Evolutionary conservation across 2,329 filamentous ascomycete species (phyloP), one percentile per base, ranked within the genome.

Genomic region (Aspergillus clavatus): DNA sequence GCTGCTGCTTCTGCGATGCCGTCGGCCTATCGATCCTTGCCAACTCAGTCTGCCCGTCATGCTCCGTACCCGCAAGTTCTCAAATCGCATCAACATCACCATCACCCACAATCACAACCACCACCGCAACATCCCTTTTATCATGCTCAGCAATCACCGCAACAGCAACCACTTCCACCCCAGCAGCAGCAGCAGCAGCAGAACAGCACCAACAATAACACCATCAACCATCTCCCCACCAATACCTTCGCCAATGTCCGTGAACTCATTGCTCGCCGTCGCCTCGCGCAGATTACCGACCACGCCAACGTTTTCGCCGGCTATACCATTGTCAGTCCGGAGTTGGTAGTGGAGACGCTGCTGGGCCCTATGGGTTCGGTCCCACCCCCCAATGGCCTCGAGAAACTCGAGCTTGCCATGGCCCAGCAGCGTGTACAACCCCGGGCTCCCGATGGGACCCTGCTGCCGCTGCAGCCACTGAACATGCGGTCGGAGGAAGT

Each of bases 401-500:
- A 71, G 49, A 71, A 71, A 48, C 54, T 71, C 26, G 68, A 66
- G 46, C 58, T 69, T n/a, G 66, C 65, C 42, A 71, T 71, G 68
- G 66, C 67, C 42, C 68, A 71, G 51, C 69, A 70, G 50, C 62
- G 65, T 45, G 68, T 71, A 39, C 66, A 69, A 46, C 63, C 65
- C 11, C 59, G 64, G 45, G 63, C 67, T 19, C 52, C 59, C 21
- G 67, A 71, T 53, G 67, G 67, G 38, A 63, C 66, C 38, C 46
- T 68, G 42, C 52, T 69, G 21, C 61, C 65, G 11, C 55, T 61
- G 42, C 68, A 69, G 43, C 66, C 66, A 24, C 58, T 72, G 39
- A 69, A 72, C 48, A 71, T 71, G 67, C 59, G 67, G 23, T 68
- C 67, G 23, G 67, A 70, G 40, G 69, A 72, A 55, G 68, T 71